These are phyloP conservation scores for Penicillium sp. DNA, from an alignment of 2,329 filamentous ascomycete species.

Conservation along the genomic window DNA sequence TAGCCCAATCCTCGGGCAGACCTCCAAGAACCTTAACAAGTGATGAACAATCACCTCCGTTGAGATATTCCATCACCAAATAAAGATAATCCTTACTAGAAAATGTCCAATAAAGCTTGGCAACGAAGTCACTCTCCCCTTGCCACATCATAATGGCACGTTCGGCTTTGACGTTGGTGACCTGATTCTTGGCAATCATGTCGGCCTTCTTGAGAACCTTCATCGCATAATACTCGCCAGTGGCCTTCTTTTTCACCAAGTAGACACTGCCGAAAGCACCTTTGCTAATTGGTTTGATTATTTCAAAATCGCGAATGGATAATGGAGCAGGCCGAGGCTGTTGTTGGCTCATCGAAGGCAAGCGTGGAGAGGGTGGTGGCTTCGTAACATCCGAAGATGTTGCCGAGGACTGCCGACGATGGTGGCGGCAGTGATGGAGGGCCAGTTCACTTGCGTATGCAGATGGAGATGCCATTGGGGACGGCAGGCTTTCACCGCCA, in stretches of 20 bases:
- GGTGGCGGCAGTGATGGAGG: slow-evolving; percentile 59
- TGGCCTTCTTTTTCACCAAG: slow-evolving; percentile 96
- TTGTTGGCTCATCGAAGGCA: slow-evolving; percentile 69
- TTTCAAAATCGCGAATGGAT: slow-evolving; percentile 98
- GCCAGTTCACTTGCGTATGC: slow-evolving; percentile 72
- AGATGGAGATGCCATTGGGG: slow-evolving; percentile 87
- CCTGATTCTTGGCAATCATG: slow-evolving; percentile 99
- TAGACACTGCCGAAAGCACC: slow-evolving; percentile 98
- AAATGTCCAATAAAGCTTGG: slow-evolving; percentile 99
- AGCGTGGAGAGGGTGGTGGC: slow-evolving; percentile 76
- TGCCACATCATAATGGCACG: slow-evolving; percentile 99
- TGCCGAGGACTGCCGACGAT: slow-evolving; percentile 87
- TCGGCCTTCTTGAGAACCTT: slow-evolving; percentile 99
- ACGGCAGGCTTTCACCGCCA: slow-evolving; percentile 60
- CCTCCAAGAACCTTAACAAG: slow-evolving; percentile 92
- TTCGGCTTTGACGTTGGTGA: slow-evolving; percentile 98
- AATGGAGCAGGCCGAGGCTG: slow-evolving; percentile 86
- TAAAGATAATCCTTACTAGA: slow-evolving; percentile 99
- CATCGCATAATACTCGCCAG: slow-evolving; percentile 97
- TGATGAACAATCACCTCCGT: slow-evolving; percentile 94
- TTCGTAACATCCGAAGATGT: slow-evolving; percentile 69
- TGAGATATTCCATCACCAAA: slow-evolving; percentile 98
- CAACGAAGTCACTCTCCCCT: slow-evolving; percentile 97
- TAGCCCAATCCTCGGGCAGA: slow-evolving; percentile 94
- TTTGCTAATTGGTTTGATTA: slow-evolving; percentile 99